These are phyloP conservation scores for Avicennia marina DNA, from an alignment of 257 asterid species.

Conservation along the genomic window DNA sequence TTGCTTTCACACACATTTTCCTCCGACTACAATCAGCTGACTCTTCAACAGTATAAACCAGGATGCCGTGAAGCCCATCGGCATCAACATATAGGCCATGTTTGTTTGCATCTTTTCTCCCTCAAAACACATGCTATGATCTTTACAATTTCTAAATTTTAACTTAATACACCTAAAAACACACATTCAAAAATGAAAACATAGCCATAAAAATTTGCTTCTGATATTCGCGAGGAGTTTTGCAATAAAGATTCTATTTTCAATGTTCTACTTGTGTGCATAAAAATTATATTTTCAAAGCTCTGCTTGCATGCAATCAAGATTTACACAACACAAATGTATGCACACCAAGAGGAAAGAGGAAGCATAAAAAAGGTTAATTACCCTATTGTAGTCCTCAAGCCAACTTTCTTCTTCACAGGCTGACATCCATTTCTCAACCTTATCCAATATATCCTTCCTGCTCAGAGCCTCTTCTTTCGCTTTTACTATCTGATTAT, in stretches of 20 bases:
- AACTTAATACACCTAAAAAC: too few species aligned
- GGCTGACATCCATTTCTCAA: constrained; percentile 48
- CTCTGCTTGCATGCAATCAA: background rate
- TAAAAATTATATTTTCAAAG: too few species aligned
- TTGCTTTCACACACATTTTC: background rate
- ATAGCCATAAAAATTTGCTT: background rate
- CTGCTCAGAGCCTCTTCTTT: constrained; percentile 90
- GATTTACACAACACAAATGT: too few species aligned
- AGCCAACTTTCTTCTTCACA: constrained; percentile 77
- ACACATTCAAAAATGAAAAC: too few species aligned
- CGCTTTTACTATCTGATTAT: constrained; percentile 75
- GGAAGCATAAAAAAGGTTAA: background rate
- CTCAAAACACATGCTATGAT: too few species aligned
- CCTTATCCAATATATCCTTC: constrained; percentile 95
- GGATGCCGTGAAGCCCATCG: background rate
- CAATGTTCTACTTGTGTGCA: background rate
- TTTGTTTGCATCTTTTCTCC: too few species aligned
- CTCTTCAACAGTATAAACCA: background rate
- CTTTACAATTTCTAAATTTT: too few species aligned
- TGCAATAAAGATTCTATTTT: background rate
- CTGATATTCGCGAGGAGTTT: background rate
- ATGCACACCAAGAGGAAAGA: too few species aligned
- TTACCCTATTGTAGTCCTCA: constrained; percentile 94
- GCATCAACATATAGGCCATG: background rate
- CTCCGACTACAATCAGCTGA: background rate